Evolutionary conservation across 768 basidiomycete species (phyloP), one percentile per base, ranked within the genome.

Genomic region (Russula foetens): DNA sequence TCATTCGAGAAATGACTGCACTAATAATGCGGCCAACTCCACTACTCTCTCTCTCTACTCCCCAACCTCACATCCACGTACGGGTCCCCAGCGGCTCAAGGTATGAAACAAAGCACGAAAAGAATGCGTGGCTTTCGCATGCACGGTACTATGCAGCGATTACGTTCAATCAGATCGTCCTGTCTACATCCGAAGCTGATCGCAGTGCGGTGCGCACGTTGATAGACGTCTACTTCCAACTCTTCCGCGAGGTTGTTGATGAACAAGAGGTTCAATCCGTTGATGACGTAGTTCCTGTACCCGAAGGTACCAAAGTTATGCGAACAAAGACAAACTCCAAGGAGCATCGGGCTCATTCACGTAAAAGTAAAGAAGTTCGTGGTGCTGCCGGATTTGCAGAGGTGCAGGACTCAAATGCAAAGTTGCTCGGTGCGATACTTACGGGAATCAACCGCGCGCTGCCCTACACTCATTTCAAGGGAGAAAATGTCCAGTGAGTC

Each of bases 381-480:
- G 82, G 83, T 6, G 84, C 83, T 2, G 84, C 82, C 55, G 86
- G 84, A 7, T 88, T 89, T 61, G 74, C 79, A 15, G 88, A 90
- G 67, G 81, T 90, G 14, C 88, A 92, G 64, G 90, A 93, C 64
- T 77, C 79, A 8, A 83, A 92, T 63, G 89, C 90, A 50, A 90
- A 84, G 68, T 75, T 97, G 47, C 80, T 97, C 41, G 90, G 93
- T 15, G 95, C 94, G 2, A 85, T 98, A 35, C 73, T 99, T 60
- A 95, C 92, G 0, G 96, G 96, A 31, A 86, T 98, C 43, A 98
- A 98, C 69, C 90, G 97, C 19, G 95, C 96, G 2, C 71, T 98
- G 58, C 97, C 97, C 0, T 98, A 92, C 68, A 92, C 94, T 3
- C 88, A 86, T 68, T 76, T 95, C 28, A 87, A 88, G 39, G 83